These are phyloP conservation scores for Podospora anserina DNA, from an alignment of 495 filamentous ascomycete species.

Conservation along the genomic window DNA sequence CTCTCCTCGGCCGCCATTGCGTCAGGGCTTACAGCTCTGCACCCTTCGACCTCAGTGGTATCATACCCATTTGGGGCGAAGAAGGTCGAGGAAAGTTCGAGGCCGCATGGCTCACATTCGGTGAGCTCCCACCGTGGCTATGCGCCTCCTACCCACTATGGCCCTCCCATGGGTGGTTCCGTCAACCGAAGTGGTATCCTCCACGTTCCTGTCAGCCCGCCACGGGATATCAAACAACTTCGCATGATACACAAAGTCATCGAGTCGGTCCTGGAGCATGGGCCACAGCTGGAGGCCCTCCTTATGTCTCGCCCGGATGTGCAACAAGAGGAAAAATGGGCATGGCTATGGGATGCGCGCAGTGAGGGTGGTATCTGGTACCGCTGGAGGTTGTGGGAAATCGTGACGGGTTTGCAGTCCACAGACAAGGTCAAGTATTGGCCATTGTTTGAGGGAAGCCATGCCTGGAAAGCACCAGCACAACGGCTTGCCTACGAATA, in stretches of 20 bases:
- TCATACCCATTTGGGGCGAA: constrained; percentile 84
- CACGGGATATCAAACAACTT: constrained; percentile 73
- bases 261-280: constrained; percentile 71
- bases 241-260: constrained; percentile 85
- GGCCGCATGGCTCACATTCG: constrained; percentile 56
- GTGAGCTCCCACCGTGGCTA: constrained; percentile 66
- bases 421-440: constrained; percentile 44
- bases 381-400: constrained; percentile 85
- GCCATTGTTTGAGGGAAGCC: constrained; percentile 66
- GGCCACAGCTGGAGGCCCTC: constrained; percentile 86
- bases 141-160: constrained; percentile 75
- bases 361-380: constrained; percentile 81
- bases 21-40: constrained; percentile 50
- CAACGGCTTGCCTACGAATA: constrained; percentile 68
- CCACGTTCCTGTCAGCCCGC: constrained; percentile 71
- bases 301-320: constrained; percentile 82
- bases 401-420: constrained; percentile 57
- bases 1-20: constrained; percentile 77
- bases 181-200: constrained; percentile 48
- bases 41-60: constrained; percentile 46
- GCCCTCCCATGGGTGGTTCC: constrained; percentile 41
- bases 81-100: constrained; percentile 49
- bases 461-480: constrained; percentile 70
- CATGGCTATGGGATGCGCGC: constrained; percentile 88
- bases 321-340: constrained; percentile 81